phyloP scores from a whole-genome alignment of 768 basidiomycete species.

The Lyophyllum semitale region DNA sequence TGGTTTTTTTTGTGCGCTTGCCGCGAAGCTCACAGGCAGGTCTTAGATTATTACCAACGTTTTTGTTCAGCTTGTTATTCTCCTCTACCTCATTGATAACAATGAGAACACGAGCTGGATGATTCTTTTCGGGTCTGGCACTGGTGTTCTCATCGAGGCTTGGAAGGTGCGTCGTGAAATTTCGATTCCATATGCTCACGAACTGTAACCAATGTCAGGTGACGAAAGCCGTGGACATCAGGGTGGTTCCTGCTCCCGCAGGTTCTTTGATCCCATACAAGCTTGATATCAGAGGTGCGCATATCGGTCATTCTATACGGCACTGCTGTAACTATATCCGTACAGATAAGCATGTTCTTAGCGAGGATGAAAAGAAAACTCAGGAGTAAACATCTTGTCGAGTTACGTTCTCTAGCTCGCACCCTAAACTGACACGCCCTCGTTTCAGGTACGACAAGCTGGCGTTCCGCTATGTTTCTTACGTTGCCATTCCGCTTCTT shows the following conservation, averaged over 20 bases:
- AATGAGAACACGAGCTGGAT: slow-evolving; percentile 97
- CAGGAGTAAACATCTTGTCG: slow-evolving; percentile 69
- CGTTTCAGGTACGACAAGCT: slow-evolving; percentile 77
- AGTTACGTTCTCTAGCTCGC: not conserved
- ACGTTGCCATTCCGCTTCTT: slow-evolving; percentile 81
- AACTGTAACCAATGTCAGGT: slow-evolving; percentile 47
- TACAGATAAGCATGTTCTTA: slow-evolving; percentile 92
- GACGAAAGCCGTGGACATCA: slow-evolving; percentile 89
- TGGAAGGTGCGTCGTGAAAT: slow-evolving; percentile 74
- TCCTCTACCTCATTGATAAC: slow-evolving; percentile 94
- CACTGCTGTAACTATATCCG: slow-evolving; percentile 3
- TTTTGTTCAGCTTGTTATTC: slow-evolving; percentile 86
- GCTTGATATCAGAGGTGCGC: slow-evolving; percentile 77
- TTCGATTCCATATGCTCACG: not conserved
- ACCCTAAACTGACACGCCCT: slow-evolving; percentile 4
- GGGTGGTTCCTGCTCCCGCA: slow-evolving; percentile 56
- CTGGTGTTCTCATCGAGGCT: slow-evolving; percentile 83
- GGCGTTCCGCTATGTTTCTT: slow-evolving; percentile 94
- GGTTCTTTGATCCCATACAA: slow-evolving; percentile 77
- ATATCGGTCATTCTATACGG: slow-evolving; percentile 13
- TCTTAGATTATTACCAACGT: slow-evolving; percentile 83
- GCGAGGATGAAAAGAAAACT: slow-evolving; percentile 95
- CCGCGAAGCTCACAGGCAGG: not conserved
- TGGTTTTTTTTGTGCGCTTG: not conserved
- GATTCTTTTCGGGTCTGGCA: slow-evolving; percentile 88